These are phyloP conservation scores for Chondrus crispus DNA, from an alignment of 23 red algal species.

Conservation along the genomic window DNA sequence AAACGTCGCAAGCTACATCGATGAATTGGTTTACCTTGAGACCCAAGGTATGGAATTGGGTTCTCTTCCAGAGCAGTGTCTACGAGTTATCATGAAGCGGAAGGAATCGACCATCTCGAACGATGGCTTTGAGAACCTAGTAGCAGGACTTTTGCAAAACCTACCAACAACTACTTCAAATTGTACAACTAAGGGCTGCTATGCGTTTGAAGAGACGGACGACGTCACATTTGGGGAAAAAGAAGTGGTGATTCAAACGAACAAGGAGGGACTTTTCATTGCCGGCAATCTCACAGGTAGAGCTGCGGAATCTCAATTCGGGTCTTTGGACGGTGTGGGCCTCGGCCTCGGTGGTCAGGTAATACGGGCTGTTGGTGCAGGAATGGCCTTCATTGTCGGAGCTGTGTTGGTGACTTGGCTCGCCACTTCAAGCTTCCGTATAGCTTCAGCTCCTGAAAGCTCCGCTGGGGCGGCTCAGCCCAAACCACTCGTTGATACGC, in stretches of 20 bases:
- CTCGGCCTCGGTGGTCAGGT: neutral
- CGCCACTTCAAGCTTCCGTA: neutral
- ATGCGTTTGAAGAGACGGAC: neutral
- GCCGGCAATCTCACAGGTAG: constrained; percentile 20
- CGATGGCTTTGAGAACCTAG: neutral
- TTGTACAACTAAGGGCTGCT: constrained; percentile 23
- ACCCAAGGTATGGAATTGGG: neutral
- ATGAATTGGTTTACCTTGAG: neutral
- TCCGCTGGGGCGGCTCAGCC: neutral
- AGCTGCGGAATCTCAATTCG: neutral
- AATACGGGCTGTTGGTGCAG: neutral
- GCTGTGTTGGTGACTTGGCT: constrained; percentile 29
- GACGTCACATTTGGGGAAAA: constrained; percentile 4
- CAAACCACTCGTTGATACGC: neutral
- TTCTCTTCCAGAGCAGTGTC: neutral
- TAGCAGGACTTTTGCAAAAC: constrained; percentile 16
- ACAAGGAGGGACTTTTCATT: constrained; percentile 22
- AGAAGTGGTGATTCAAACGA: constrained; percentile 8
- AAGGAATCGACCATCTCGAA: neutral
- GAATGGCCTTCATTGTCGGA: constrained; percentile 17
- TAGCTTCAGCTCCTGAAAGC: constrained; percentile 16
- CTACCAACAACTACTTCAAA: neutral
- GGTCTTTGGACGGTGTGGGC: neutral
- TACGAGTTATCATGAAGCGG: neutral
- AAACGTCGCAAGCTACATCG: neutral